Conservation (phyloP, 805 yeast species). For the Metschnikowia henanensis region DNA sequence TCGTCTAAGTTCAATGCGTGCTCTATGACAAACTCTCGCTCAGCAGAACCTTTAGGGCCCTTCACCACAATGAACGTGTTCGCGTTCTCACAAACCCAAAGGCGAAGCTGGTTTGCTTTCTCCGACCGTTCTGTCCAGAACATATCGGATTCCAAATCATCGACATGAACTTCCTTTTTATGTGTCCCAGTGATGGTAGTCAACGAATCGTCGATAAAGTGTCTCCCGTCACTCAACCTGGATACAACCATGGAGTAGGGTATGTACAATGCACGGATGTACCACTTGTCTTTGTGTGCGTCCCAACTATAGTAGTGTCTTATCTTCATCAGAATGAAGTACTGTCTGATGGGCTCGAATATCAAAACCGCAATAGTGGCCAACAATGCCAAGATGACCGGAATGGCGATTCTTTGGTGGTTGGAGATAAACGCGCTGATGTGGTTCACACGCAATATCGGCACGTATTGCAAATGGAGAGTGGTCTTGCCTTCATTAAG, state of each 20-base stretch:
- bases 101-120: conserved; percentile 62
- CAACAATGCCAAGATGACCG: conserved; percentile 71
- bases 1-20: conserved; percentile 61
- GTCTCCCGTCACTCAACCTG: conserved; percentile 35
- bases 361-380: conserved; percentile 82
- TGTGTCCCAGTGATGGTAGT: conserved; percentile 14
- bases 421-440: conserved; percentile 58
- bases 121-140: conserved; percentile 75
- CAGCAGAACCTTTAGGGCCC: conserved; percentile 97
- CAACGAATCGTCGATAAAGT: conserved; percentile 34
- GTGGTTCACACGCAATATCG: conserved; percentile 50
- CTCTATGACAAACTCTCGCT: conserved; percentile 71
- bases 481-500: conserved; percentile 53
- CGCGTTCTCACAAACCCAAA: conserved; percentile 87
- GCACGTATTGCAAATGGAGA: conserved; percentile 73
- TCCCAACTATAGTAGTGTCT: conserved; percentile 56
- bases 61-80: conserved; percentile 85
- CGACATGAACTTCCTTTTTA: conserved; percentile 16
- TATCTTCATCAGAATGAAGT: conserved; percentile 72
- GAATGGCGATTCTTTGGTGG: conserved; percentile 84
- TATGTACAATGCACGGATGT: conserved; percentile 24
- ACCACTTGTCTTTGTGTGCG: conserved; percentile 38
- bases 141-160: conserved; percentile 24
- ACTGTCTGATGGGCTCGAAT: conserved; percentile 91
- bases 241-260: conserved; percentile 27